These are phyloP conservation scores for Citrus trifoliata DNA, from an alignment of 345 rosid genomes.

Conservation along the genomic window DNA sequence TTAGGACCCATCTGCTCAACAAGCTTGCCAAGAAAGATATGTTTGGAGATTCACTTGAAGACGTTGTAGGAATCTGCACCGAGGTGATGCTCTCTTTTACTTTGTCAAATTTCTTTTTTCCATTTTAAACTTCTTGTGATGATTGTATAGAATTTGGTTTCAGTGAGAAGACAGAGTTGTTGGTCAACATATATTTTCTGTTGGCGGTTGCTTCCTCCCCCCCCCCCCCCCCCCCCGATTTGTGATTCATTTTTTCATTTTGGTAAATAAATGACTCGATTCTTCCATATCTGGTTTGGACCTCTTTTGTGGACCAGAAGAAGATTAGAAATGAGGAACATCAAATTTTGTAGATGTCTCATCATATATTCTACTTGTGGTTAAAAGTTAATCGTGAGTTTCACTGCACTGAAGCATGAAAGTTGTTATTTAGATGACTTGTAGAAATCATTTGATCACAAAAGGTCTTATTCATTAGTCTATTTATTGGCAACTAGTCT, in stretches of 20 bases:
- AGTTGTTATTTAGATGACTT: background rate
- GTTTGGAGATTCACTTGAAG: conserved; percentile 63
- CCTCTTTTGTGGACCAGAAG: background rate
- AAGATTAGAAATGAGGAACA: background rate
- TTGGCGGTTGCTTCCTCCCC: background rate
- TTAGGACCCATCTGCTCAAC: conserved; percentile 51
- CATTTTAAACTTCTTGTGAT: background rate
- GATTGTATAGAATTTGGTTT: background rate
- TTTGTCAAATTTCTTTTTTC: background rate
- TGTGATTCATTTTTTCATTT: background rate
- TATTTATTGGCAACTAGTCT: background rate
- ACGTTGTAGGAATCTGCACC: conserved; percentile 72
- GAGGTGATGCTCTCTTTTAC: conserved; percentile 43
- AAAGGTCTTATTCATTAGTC: background rate
- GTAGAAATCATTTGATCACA: background rate
- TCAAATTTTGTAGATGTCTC: background rate
- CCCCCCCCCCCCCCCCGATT: too few species aligned
- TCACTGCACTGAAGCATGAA: background rate
- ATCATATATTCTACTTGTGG: background rate
- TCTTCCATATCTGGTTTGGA: background rate
- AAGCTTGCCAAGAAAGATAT: conserved; percentile 68
- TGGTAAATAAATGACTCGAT: background rate
- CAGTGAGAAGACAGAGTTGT: background rate
- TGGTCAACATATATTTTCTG: background rate
- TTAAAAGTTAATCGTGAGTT: background rate